Evolutionary conservation across 2,329 filamentous ascomycete genomes (phyloP).

Genomic region (Stachybotrys elegans): DNA sequence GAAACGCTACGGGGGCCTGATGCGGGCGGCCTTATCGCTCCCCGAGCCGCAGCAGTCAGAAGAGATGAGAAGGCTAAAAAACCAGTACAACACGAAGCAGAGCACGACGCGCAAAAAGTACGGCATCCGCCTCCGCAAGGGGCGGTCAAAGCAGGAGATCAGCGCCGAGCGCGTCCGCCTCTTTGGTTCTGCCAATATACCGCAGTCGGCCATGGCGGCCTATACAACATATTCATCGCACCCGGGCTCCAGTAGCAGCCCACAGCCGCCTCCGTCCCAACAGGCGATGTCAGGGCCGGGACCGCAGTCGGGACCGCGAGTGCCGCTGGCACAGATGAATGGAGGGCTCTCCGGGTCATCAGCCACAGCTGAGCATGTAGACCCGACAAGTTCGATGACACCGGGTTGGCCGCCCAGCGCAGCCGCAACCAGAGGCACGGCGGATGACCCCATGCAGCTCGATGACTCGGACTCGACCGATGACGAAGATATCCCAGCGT

Average conservation of each 20-base stretch:
- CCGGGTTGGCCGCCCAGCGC: constrained; percentile 13
- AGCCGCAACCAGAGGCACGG: not conserved
- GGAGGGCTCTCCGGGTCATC: constrained; percentile 28
- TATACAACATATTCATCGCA: no score
- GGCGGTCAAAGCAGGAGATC: constrained; percentile 42
- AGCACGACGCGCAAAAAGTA: constrained; percentile 53
- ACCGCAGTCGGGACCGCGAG: constrained; percentile 17
- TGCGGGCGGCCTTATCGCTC: constrained; percentile 36
- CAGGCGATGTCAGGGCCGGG: no score
- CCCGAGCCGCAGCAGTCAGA: constrained; percentile 25
- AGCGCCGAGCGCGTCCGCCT: constrained; percentile 36
- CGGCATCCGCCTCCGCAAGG: constrained; percentile 47
- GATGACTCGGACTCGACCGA: constrained; percentile 13
- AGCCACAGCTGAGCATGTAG: constrained; percentile 29
- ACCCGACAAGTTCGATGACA: constrained; percentile 25
- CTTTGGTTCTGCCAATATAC: constrained; percentile 12
- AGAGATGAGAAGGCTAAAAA: constrained; percentile 38
- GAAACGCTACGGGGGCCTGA: constrained; percentile 32
- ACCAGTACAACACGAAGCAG: constrained; percentile 51
- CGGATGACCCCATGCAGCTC: constrained; percentile 21
- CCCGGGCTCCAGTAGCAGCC: no score
- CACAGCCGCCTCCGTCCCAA: no score
- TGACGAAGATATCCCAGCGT: constrained; percentile 26
- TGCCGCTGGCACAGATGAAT: constrained; percentile 23
- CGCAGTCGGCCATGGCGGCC: constrained; percentile 7